Base-by-base conservation (phyloP, 2,329 filamentous ascomycete genomes). In the Achaetomium macrosporum region DNA sequence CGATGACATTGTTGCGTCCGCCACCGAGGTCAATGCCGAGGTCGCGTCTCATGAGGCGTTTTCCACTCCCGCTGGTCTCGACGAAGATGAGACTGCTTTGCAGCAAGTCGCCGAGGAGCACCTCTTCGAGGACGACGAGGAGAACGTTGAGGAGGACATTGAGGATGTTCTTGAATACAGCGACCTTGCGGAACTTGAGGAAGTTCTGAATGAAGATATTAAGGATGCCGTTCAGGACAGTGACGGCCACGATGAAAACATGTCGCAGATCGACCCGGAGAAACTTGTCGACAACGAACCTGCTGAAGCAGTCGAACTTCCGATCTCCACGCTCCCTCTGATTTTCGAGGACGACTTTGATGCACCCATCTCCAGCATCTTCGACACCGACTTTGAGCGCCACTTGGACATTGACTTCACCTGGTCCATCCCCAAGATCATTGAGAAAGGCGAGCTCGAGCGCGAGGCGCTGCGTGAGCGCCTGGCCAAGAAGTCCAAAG, bases 281-380 rank as follows among this genome's bases (percentile, higher is more conserved):
- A 8, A 25, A 13, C 4, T 7, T 20, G n/a, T 12, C 29, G 19
- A 29, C 10, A 6, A 15, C 2, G 16, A 19, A 11, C 13, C 29
- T 19, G 40, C 13, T 8, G 6, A 13, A 8, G 7, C 13, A 3
- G 15, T 17, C 25, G 20, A 37, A 3, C 35, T 44, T 11, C 12
- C 29, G n/a, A 12, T 41, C 17, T 30, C 25, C 7, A 15, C 9
- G 7, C 42, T 20, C 2, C 50, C 47, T 13, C 30, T 54, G 2
- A 35, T 56, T 16, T 39, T 41, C n/a, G 56, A 58, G 39, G 53
- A 58, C 25, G 56, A 58, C 37, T 56, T 52, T 41, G 56, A 56
- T 45, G 44, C 50, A 2, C 6, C 36, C 8, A 36, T 41, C 16
- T 54, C 56, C 1, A 50, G 30, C 37, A 33, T 48, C 15, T 37